A percentile compares a stretch with the other conserved stretches of the same genome.
phyloP scores from a whole-genome alignment of 129 eudicot genomes.

The Lactuca sativa region DNA sequence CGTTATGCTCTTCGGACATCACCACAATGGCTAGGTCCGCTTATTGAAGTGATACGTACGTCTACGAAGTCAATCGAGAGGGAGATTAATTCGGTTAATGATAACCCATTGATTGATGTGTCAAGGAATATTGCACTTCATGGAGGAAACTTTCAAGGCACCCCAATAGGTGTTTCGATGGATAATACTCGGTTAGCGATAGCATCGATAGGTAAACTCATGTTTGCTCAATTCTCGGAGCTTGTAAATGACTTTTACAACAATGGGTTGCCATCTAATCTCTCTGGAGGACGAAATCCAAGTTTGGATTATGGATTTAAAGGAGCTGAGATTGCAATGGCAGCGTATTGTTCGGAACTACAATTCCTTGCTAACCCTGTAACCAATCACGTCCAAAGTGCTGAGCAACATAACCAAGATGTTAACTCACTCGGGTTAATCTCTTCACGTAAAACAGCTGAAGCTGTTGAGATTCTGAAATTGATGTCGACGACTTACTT shows the following conservation, averaged over 20 bases:
- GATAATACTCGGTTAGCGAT: constrained; percentile 62
- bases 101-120: constrained; percentile 66
- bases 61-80: constrained; percentile 62
- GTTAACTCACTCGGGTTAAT: constrained; percentile 70
- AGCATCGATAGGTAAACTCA: constrained; percentile 61
- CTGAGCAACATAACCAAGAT: constrained; percentile 73
- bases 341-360: constrained; percentile 68
- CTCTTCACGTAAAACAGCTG: constrained; percentile 59
- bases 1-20: constrained; percentile 74
- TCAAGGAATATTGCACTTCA: constrained; percentile 69
- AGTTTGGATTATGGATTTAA: constrained; percentile 75
- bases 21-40: constrained; percentile 77
- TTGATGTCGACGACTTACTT: constrained; percentile 66
- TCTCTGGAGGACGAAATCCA: constrained; percentile 65
- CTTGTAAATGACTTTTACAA: constrained; percentile 69
- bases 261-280: constrained; percentile 67
- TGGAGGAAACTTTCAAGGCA: constrained; percentile 76
- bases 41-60: constrained; percentile 62
- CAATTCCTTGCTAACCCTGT: constrained; percentile 70
- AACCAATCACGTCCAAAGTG: constrained; percentile 69
- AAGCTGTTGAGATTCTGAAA: constrained; percentile 56
- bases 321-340: constrained; percentile 79
- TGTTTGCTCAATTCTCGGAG: constrained; percentile 66
- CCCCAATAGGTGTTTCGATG: constrained; percentile 79
- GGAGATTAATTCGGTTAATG: constrained; percentile 69